Percentiles rank a stretch among this genome's conserved stretches.
Evolutionary conservation across 164 flowering plant genomes (phyloP).

Genomic region (Nymphaea colorata): DNA sequence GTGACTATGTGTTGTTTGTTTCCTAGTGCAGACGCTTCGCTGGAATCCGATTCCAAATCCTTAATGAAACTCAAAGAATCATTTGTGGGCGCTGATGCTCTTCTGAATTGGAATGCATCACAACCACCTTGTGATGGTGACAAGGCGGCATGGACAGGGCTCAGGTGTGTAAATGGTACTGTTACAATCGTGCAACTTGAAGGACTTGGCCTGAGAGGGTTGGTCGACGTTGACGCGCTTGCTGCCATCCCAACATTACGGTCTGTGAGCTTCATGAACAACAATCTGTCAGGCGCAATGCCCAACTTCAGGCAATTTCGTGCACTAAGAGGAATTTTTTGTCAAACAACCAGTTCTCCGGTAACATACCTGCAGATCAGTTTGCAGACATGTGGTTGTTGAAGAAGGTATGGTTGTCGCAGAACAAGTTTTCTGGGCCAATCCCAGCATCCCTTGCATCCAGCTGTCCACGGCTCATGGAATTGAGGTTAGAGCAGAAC

Average conservation of each 20-base stretch:
- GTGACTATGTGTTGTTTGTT: neutral
- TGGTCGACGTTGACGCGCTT: constrained; percentile 27
- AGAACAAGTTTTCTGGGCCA: constrained; percentile 37
- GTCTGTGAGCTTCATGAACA: constrained; percentile 43
- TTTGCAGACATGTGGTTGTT: constrained; percentile 41
- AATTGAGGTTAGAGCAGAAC: constrained; percentile 41
- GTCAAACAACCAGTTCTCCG: constrained; percentile 44
- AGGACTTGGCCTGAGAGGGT: constrained; percentile 39
- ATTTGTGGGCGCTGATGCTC: constrained; percentile 6
- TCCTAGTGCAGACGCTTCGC: neutral
- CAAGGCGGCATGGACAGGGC: constrained; percentile 43
- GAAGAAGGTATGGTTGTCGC: constrained; percentile 31
- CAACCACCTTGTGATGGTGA: constrained; percentile 25
- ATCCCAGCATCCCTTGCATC: constrained; percentile 39
- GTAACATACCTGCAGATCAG: constrained; percentile 35
- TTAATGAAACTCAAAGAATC: constrained; percentile 41
- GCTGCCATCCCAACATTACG: constrained; percentile 20
- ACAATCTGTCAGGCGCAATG: constrained; percentile 44
- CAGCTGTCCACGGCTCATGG: constrained; percentile 26
- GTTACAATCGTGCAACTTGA: constrained; percentile 52
- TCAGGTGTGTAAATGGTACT: constrained; percentile 27
- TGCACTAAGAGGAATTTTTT: constrained; percentile 29
- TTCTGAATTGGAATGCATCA: constrained; percentile 25
- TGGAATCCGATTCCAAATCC: constrained; percentile 25
- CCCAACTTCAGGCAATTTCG: constrained; percentile 33